Conservation (phyloP, 2,329 filamentous ascomycete species). For the Xylariaceae sp. region DNA sequence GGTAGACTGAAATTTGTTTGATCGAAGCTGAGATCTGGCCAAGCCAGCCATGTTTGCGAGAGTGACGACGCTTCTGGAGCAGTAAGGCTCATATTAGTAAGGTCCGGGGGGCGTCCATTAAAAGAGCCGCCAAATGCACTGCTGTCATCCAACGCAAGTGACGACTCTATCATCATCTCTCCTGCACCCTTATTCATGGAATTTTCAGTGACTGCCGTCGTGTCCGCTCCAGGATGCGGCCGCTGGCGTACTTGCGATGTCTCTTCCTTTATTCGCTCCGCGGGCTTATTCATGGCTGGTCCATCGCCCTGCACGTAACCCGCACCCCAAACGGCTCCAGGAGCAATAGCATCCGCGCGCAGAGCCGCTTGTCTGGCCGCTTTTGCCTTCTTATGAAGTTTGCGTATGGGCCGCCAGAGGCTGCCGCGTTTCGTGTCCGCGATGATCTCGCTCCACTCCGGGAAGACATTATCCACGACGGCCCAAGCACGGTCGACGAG, state of each 20-base stretch:
- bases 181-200: not conserved
- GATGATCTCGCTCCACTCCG: conserved; percentile 38
- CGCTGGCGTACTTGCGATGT: too few relatives aligned
- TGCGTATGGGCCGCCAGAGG: conserved; percentile 51
- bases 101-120: not conserved
- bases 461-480: conserved; percentile 41
- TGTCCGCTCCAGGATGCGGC: too few relatives aligned
- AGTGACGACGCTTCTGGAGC: conserved; percentile 7
- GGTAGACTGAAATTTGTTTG: conserved; percentile 14
- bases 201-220: too few relatives aligned
- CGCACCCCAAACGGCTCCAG: not conserved
- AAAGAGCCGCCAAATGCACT: not conserved
- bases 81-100: not conserved
- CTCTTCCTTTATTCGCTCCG: too few relatives aligned
- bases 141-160: not conserved
- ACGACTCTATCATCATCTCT: not conserved
- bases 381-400: conserved; percentile 46
- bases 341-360: not conserved
- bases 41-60: conserved; percentile 19
- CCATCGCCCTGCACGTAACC: not conserved
- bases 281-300: too few relatives aligned
- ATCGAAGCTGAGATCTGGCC: conserved; percentile 21
- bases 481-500: conserved; percentile 46
- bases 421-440: conserved; percentile 46
- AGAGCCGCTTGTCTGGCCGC: conserved; percentile 29